phyloP scores from a whole-genome alignment of 306 rosid genomes.

The Phaseolus lunatus region DNA sequence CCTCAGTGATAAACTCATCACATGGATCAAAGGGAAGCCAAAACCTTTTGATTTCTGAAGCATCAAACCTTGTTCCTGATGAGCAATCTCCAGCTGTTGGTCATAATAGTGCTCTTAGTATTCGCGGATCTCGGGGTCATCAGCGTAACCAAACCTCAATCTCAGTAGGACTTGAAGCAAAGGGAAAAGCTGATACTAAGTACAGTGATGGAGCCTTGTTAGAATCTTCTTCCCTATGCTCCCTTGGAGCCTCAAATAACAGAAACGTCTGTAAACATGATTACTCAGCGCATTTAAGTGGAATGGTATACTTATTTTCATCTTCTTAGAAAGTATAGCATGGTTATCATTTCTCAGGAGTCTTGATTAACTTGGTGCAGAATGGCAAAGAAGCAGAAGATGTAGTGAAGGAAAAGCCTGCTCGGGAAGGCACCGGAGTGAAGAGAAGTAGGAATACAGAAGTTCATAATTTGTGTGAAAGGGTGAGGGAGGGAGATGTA shows the following conservation, averaged over 20 bases:
- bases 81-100: constrained; percentile 42
- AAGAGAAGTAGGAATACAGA: constrained; percentile 49
- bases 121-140: no score
- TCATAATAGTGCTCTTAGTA: no score
- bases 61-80: constrained; percentile 22
- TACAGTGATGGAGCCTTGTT: constrained; percentile 35
- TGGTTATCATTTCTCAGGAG: no score
- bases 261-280: constrained; percentile 23
- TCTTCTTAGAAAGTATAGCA: no score
- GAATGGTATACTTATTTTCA: no score
- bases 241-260: constrained; percentile 52
- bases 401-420: constrained; percentile 33
- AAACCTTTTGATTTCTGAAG: neutral
- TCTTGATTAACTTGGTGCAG: constrained; percentile 52
- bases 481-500: constrained; percentile 45
- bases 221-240: constrained; percentile 48
- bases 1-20: constrained; percentile 41
- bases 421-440: constrained; percentile 37
- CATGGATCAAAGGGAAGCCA: no score
- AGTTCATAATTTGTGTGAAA: constrained; percentile 51
- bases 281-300: no score
- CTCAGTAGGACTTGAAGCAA: no score
- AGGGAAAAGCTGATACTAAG: no score
- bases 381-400: constrained; percentile 46
- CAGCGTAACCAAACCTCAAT: no score